Evolutionary conservation across 352 stramenopile genomes (phyloP), one percentile per base, ranked within the genome.

Genomic region (Phytophthora rubi): DNA sequence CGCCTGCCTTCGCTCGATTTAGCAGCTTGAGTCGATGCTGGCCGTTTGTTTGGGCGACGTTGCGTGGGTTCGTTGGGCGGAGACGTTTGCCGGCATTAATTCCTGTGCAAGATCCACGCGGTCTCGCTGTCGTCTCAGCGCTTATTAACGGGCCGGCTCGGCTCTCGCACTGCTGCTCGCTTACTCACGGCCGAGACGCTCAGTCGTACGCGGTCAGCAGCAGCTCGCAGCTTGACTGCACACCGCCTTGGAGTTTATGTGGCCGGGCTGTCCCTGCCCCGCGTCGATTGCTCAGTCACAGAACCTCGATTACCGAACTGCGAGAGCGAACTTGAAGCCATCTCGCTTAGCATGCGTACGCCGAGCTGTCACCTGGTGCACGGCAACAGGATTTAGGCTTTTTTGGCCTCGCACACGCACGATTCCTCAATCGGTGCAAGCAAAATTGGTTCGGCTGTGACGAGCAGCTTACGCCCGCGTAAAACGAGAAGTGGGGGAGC

Each of bases 261-360:
- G 32, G 45, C 62, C 37, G 30, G 49, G 7, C 15, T 57, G 42
- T 21, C 55, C 18, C 53, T 70, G 44, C 54, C 48, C 54, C 62
- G 26, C 30, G 52, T 65, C 62, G 62, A 65, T 70, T 70, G 55
- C 62, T 70, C 62, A 65, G 48, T 10, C 48, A 35, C 9, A n/a
- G 32, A 12, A 28, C 51, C 51, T 57, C 49, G 51, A 57, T 57
- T 44, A 42, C 28, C 6, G 51, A 42, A 44, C 18, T 59, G 59
- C 47, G 59, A 57, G 26, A 44, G 21, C 23, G n/a, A 28, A 15
- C 45, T 5, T 28, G 39, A 53, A 45, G 55, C 42, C 23, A 53
- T 53, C 42, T 62, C 15, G 55, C 44, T 44, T 55, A 55, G 48
- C 23, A 55, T 55, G 48, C 48, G 48, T 32, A 23, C 26, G 8